Percentiles rank a stretch among this genome's conserved stretches.
phyloP scores from a whole-genome alignment of 257 asterid genomes.

The Solanum raphanifolium region DNA sequence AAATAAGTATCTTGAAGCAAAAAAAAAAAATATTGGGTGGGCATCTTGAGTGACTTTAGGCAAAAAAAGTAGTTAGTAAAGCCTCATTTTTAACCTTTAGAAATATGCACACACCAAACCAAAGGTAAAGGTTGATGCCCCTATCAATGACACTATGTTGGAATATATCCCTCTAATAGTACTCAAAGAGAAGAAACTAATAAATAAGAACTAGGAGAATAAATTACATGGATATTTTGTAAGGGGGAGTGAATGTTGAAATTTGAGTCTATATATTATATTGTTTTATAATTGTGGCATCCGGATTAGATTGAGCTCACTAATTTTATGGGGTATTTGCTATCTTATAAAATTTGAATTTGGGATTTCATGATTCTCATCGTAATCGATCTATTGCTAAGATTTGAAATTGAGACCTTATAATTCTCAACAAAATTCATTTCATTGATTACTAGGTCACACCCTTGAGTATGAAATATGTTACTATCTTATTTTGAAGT shows the following conservation, averaged over 20 bases:
- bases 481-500: background rate
- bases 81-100: constrained; percentile 37
- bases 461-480: background rate
- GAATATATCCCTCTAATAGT: constrained; percentile 19
- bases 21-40: constrained; percentile 16
- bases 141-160: constrained; percentile 10
- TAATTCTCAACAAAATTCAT: background rate
- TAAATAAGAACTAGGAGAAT: background rate
- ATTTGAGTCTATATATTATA: background rate
- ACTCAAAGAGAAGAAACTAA: background rate
- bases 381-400: background rate
- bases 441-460: background rate
- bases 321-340: background rate
- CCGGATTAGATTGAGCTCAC: background rate
- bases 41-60: constrained; percentile 44
- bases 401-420: background rate
- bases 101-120: constrained; percentile 33
- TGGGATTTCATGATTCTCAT: background rate
- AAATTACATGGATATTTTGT: background rate
- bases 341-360: background rate
- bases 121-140: constrained; percentile 27
- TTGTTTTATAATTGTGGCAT: background rate
- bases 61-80: constrained; percentile 31
- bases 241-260: background rate
- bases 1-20: background rate